phyloP scores from a whole-genome alignment of 192 early-diverging fungal genomes.

The Coemansia sp. region DNA sequence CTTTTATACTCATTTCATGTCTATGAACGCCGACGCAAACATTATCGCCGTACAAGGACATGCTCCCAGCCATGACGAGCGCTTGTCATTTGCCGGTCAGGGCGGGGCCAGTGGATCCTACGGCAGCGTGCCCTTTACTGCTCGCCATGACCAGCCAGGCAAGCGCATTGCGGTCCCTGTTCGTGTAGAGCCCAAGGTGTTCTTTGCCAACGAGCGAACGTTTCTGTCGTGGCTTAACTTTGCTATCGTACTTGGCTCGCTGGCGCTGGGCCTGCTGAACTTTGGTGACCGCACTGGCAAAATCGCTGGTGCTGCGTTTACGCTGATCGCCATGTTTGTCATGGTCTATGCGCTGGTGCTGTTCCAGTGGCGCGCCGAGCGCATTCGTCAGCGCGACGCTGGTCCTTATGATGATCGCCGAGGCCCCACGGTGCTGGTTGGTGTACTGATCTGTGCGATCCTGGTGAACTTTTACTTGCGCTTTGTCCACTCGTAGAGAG shows the following conservation, averaged over 20 bases:
- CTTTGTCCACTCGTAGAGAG: constrained; percentile 28
- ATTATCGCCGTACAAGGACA: constrained; percentile 55
- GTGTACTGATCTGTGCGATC: constrained; percentile 69
- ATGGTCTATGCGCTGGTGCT: constrained; percentile 79
- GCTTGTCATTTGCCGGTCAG: constrained; percentile 1
- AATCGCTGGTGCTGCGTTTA: constrained; percentile 72
- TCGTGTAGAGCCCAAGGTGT: constrained; percentile 89
- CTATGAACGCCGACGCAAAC: constrained; percentile 50
- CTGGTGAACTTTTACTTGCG: constrained; percentile 74
- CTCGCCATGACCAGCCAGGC: constrained; percentile 36
- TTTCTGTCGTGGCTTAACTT: constrained; percentile 91
- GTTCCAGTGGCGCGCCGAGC: constrained; percentile 76
- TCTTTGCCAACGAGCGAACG: constrained; percentile 94
- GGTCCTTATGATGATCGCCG: constrained; percentile 78
- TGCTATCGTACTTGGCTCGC: constrained; percentile 72
- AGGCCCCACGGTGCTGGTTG: constrained; percentile 72
- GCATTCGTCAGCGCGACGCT: constrained; percentile 66
- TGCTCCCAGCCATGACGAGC: constrained; percentile 10
- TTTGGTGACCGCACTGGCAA: constrained; percentile 78
- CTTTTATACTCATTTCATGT: constrained; percentile 3
- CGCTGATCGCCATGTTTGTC: constrained; percentile 68
- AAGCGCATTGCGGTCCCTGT: constrained; percentile 75
- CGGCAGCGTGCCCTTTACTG: constrained; percentile 37
- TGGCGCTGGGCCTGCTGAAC: constrained; percentile 79
- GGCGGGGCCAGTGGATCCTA: constrained; percentile 19